A percentile compares a stretch with the other conserved stretches of the same genome.
These are phyloP conservation scores for Trichoderma sp. DNA, from an alignment of 2,329 filamentous ascomycete species.

Conservation along the genomic window DNA sequence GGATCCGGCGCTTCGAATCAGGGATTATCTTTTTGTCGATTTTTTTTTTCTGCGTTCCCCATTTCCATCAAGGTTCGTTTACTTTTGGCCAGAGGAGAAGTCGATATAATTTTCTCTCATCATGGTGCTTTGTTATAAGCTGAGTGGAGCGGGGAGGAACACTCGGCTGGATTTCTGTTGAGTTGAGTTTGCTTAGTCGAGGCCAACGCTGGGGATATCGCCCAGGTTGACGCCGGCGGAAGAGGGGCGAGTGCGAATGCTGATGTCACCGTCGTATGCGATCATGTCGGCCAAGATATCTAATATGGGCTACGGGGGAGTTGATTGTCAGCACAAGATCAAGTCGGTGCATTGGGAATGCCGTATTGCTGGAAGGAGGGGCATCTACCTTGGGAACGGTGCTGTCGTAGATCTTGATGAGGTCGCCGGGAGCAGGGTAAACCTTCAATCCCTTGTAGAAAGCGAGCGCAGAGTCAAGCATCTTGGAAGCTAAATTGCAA, in stretches of 20 bases:
- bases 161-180: neutral
- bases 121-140: constrained; percentile 16
- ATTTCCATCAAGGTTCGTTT: neutral
- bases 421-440: constrained; percentile 88
- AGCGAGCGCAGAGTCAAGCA: constrained; percentile 83
- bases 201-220: constrained; percentile 56
- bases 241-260: constrained; percentile 54
- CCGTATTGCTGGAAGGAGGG: neutral
- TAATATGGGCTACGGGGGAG: constrained; percentile 70
- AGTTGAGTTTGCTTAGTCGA: constrained; percentile 52
- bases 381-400: constrained; percentile 84
- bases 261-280: constrained; percentile 78
- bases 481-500: constrained; percentile 59
- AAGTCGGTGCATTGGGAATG: neutral
- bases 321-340: neutral
- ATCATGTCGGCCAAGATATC: constrained; percentile 99
- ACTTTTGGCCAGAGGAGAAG: neutral
- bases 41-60: neutral
- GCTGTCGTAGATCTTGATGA: constrained; percentile 98
- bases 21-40: constrained; percentile 21
- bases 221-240: constrained; percentile 47
- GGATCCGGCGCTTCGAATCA: constrained; percentile 22
- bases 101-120: neutral
- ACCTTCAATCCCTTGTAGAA: constrained; percentile 99
- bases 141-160: constrained; percentile 23